Evolutionary conservation across 768 basidiomycete species (phyloP), one percentile per base, ranked within the genome.

Genomic region (Pleurotus ostreatus): DNA sequence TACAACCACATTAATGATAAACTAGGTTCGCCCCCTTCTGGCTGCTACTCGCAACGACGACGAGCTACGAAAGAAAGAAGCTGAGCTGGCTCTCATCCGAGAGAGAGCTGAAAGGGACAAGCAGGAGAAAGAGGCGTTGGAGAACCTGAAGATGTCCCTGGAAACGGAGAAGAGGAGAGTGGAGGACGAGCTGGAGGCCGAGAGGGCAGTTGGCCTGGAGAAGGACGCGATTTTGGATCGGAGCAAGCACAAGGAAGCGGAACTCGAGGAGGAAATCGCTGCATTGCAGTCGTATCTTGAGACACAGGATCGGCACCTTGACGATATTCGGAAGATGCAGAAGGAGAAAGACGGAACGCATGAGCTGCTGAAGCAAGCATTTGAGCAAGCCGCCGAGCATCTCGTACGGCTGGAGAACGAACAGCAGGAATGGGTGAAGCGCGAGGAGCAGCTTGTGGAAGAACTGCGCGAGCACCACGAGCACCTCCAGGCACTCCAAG

Each of bases 21-120:
- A n/a, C 8, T 55, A 91, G 89, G 86, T 99, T 16, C 89, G 95
- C 34, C 97, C 97, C 0, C 70, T 98, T 12, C 80, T 99, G 26
- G 92, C 92, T 18, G 95, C 95, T 0, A 96, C 96, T 1, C 78
- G 94, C 15, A 89, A 85, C 60, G 96, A 98, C 65, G 94, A 95
- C 40, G 96, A 96, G 66, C 79, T 98, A 4, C 81, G 89, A 13
- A 81, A 83, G 69, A 96, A 96, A 68, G 91, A 94, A 55, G 77
- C 85, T 1, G 97, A 99, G 65, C 74, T 98, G 11, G 74, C 81
- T 1, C 73, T 94, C 47, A 81, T 85, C 54, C 89, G 86, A 65
- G 94, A 97, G 65, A 78, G 89, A 6, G 93, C 92, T 0, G 92
- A 95, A 65, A 81, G 88, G 25, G 96, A 98, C 57, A 84, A 89